Evolutionary conservation across 148 eudicot species (phyloP), one percentile per base, ranked within the genome.

Genomic region (Amaranthus palmeri): DNA sequence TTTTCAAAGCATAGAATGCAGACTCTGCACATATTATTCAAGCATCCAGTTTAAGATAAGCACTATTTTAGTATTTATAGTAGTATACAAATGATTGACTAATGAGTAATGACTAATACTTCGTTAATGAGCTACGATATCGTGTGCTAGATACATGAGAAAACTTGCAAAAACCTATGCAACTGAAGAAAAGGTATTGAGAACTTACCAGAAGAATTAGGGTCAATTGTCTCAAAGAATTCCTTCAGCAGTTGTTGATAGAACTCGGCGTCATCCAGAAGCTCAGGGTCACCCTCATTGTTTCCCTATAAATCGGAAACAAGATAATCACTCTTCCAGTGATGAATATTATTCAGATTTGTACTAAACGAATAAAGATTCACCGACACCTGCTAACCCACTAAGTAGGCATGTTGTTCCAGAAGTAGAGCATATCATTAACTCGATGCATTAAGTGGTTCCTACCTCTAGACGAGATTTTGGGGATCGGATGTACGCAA

Each of bases 161-260:
- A 25, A 25, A 25, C 36, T 25, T 58, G 61, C 40, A 58, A 7
- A 58, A 17, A 18, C 4, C 25, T 58, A 25, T 9, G 25, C 15
- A 10, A 45, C 6, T 59, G 60, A 13, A 41, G 63, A 74, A 3
- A 11, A 52, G 9, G 18, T 14, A 54, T 25, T 9, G 36, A 60
- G 55, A 68, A 7, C 63, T 65, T 86, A 93, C 98, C 95, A 65
- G 93, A 85, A 54, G 97, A 77, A 54, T 85, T 54, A 44, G 89
- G 85, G 59, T 90, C 90, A 77, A 88, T 46, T 45, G 96, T 81
- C 84, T 88, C 95, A 71, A 93, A 85, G 74, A 93, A 93, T 74
- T 93, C 98, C 77, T 87, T 93, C 75, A 93, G 77, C 68, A 93
- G 79, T 64, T 91, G 96, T 78, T 90, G 96, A 71, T 93, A 90